These are phyloP conservation scores for Lotus japonicus DNA, from an alignment of 306 rosid species.

Conservation along the genomic window DNA sequence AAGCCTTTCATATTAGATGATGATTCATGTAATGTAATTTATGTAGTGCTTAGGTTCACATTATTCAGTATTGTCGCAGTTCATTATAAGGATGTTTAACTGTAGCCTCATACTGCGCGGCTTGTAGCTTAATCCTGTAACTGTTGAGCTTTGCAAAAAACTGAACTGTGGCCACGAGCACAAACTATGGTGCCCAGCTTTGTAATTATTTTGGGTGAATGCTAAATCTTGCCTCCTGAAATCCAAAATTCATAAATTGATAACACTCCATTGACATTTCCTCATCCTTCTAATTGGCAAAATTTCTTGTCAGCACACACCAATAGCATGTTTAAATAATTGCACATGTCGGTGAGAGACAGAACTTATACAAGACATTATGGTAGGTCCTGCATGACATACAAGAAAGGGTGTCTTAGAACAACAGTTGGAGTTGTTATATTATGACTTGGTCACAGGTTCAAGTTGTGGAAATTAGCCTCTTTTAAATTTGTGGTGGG, in stretches of 20 bases:
- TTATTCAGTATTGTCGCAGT: background rate
- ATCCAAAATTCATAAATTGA: background rate
- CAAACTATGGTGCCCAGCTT: background rate
- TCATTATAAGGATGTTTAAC: background rate
- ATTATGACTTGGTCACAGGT: no score
- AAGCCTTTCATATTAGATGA: background rate
- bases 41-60: background rate
- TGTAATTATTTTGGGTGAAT: background rate
- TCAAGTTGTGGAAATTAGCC: no score
- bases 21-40: background rate
- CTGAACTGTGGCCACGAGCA: background rate
- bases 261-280: no score
- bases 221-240: background rate
- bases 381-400: background rate
- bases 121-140: constrained; percentile 4
- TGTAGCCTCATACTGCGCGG: background rate
- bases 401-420: background rate
- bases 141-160: background rate
- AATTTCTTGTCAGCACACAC: background rate
- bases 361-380: background rate
- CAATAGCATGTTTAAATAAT: background rate
- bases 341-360: background rate
- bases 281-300: background rate
- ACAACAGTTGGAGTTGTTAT: no score
- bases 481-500: no score